Base-by-base conservation (phyloP, 1,284 basidiomycete species). In the Pterulicium gracile region DNA sequence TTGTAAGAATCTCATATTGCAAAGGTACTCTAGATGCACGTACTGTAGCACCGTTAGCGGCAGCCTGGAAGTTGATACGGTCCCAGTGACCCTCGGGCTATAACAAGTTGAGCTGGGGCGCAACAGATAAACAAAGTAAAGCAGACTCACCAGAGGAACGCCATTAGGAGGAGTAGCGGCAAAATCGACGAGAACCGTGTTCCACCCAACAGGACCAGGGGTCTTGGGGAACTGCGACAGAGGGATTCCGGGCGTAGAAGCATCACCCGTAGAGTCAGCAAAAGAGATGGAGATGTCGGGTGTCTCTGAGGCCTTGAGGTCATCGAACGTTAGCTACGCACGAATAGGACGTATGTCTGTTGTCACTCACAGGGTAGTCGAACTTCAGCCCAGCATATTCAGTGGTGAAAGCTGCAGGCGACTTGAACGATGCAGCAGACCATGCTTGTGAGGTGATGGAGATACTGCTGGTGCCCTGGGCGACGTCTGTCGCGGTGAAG, bases 31-130 rank as follows among this genome's bases (percentile, higher is more conserved):
- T 13, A 21, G 15, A 5, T 13, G n/a, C n/a, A 53, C 65, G 54
- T 46, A 68, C 66, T 23, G 57, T 51, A 40, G 68, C 72, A 13
- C 71, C 72, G 50, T 65, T 66, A 5, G 47, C 65, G 22, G 63
- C 63, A n/a, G 63, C 69, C 55, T 75, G 72, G 56, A 67, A 68
- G 45, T 53, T 68, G 41, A 75, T 60, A 46, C 71, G 68, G 49
- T 75, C 66, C 71, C 71, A 72, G n/a, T 61, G 66, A 18, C 58
- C 67, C 48, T 53, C 57, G 24, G 58, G 60, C 65, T 70, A 22
- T 14, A 43, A 42, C 20, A 48, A 2, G 32, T 3, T 12, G 7
- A 10, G 15, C 27, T 17, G 48, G 17, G 42, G 23, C 43, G 42
- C n/a, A 46, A 19, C 7, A 21, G 43, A 10, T 15, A 35, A 45